Evolutionary conservation across 495 filamentous ascomycete genomes (phyloP), one percentile per base, ranked within the genome.

Genomic region (Jackrogersella multiformis): DNA sequence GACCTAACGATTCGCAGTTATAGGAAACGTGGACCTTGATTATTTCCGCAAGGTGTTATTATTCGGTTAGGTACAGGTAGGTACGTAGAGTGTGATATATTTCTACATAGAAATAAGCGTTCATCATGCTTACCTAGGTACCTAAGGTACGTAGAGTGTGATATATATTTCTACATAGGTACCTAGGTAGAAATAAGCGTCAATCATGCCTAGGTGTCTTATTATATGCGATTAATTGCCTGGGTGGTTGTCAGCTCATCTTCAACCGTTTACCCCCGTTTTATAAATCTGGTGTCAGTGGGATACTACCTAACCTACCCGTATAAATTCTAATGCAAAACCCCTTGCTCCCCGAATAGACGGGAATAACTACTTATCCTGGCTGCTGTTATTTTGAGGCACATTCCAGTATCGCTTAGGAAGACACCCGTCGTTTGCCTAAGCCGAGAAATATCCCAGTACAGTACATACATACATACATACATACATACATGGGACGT

Each of bases 371-470:
- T 69, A 48, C 59, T 55, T 54, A 55, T 55, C 53, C 41, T 55
- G 42, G 55, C 45, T 51, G 34, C 39, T 49, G 63, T 39, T 61
- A 8, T 24, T 61, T 53, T 26, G 56, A 60, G 56, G 48, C 39
- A 46, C 39, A n/a, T n/a, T n/a, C n/a, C n/a, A 48, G 23, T 32
- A 54, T 36, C 10, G 39, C 34, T 20, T 28, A 42, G 8, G 15
- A 53, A 12, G 42, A 61, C 42, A 64, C 34, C 60, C 66, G 66
- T 61, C 56, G 66, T 53, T 69, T 69, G 39, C 66, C 56, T 64
- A 69, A 69, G 66, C 66, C 61, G 66, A 64, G 66, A 59, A 54
- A 20, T 5, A 32, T 16, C 16, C 46, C 28, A 51, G n/a, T 34
- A 34, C 24, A 20, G 20, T 23, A 45, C 41, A 42, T 42, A 23